phyloP scores from a whole-genome alignment of 192 early-diverging fungal genomes.

The Fimicolochytrium jonesii region DNA sequence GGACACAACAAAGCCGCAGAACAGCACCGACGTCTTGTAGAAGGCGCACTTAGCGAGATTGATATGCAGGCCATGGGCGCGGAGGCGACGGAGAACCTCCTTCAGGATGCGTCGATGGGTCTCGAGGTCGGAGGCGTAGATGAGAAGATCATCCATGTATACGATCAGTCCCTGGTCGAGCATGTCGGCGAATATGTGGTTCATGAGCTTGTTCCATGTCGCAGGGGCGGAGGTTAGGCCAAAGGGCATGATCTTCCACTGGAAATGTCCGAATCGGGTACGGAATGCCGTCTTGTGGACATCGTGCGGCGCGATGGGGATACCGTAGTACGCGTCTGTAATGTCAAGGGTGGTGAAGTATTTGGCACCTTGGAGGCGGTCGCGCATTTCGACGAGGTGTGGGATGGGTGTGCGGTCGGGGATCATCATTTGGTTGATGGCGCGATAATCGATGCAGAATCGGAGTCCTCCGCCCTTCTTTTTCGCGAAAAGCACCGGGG shows the following conservation, averaged over 20 bases:
- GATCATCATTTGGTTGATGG: not conserved
- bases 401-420: conserved; percentile 3
- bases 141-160: conserved; percentile 49
- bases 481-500: conserved; percentile 24
- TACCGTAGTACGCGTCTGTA: not conserved
- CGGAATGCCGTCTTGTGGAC: conserved; percentile 2
- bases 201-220: conserved; percentile 48
- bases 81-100: conserved; percentile 20
- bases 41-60: conserved; percentile 41
- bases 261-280: conserved; percentile 33
- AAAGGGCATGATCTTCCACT: conserved; percentile 58
- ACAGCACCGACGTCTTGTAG: conserved; percentile 13
- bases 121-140: conserved; percentile 26
- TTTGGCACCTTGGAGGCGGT: not conserved
- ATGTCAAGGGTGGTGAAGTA: not conserved
- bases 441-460: conserved; percentile 47
- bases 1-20: conserved; percentile 33
- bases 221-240: conserved; percentile 58
- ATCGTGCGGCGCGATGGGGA: not conserved
- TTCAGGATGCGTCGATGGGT: conserved; percentile 16
- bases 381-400: not conserved
- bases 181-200: conserved; percentile 37
- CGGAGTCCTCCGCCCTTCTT: conserved; percentile 49
- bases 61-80: conserved; percentile 23
- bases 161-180: conserved; percentile 10